phyloP scores from a whole-genome alignment of 2,329 filamentous ascomycete species.

The Aspergillus hortae region DNA sequence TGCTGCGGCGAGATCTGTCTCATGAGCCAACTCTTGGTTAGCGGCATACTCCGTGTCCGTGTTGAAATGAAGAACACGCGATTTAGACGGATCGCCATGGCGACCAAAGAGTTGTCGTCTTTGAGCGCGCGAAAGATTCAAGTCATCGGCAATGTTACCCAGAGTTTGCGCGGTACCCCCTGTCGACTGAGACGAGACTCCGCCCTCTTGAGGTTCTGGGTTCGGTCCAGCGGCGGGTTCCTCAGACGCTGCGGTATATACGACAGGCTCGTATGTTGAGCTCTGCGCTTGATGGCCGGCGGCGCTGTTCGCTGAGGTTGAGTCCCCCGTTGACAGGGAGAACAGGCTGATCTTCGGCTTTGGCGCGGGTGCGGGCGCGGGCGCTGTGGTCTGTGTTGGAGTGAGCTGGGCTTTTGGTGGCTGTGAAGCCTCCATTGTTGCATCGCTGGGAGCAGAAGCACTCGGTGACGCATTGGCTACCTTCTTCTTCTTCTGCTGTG shows the following conservation, averaged over 20 bases:
- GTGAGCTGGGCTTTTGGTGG: constrained; percentile 6
- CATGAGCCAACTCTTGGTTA: constrained; percentile 76
- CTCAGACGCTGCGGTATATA: constrained; percentile 34
- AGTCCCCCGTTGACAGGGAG: constrained; percentile 33
- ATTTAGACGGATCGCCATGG: constrained; percentile 45
- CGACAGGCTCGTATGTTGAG: constrained; percentile 37
- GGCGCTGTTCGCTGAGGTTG: constrained; percentile 8
- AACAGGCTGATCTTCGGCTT: constrained; percentile 46
- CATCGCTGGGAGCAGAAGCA: constrained; percentile 13
- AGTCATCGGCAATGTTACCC: constrained; percentile 66
- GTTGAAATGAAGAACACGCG: constrained; percentile 81
- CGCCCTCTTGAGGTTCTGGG: constrained; percentile 7
- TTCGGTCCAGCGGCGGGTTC: constrained; percentile 16
- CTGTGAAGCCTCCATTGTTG: constrained; percentile 8
- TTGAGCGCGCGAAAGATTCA: constrained; percentile 74
- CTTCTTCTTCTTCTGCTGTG: constrained; percentile 62
- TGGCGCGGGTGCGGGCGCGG: constrained; percentile 14
- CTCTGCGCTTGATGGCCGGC: constrained; percentile 6
- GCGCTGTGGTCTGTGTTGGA: constrained; percentile 4
- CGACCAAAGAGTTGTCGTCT: constrained; percentile 84
- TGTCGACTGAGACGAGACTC: constrained; percentile 7
- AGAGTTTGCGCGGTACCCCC: constrained; percentile 52
- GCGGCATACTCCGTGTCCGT: constrained; percentile 81
- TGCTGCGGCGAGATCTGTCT: constrained; percentile 41
- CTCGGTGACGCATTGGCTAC: constrained; percentile 24